Evolutionary conservation across 2,329 filamentous ascomycete genomes (phyloP), one percentile per base, ranked within the genome.

Genomic region (Microcyclospora tardicrescens): DNA sequence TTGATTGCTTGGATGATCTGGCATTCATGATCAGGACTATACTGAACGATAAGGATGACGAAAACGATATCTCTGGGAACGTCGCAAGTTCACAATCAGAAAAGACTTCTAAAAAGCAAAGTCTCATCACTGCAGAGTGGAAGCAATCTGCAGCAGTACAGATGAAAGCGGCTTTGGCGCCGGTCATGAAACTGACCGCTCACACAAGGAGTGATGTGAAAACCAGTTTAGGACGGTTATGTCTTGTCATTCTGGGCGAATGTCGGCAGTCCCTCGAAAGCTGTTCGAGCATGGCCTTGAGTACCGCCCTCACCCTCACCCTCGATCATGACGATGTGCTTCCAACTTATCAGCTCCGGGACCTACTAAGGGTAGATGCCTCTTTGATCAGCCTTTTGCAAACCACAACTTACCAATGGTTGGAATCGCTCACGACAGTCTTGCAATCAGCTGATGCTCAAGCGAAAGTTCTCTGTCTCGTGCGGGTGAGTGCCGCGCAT

Each of bases 371-470:
- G 30, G 73, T 78, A 10, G 77, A 85, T 48, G 61, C 70, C 2
- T 65, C 72, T 35, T 67, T 87, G 2, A 63, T 71, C 3, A 76
- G 81, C 15, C 64, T 73, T 2, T 64, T 89, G 16, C 83, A 84
- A 49, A 72, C 70, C 19, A 80, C 75, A 1, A 68, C 93, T 1
- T 82, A 89, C 57, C 78, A 77, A 37, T 95, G 87, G 86, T 72
- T 87, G 16, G 75, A 76, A 2, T 79, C 84, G 31, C 71, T 98
- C 13, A 80, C 89, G 5, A 74, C 86, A 12, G 62, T 84, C 11
- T 87, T 95, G 77, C 84, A 89, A 56, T 75, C 78, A 8, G 81
- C 78, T 48, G 86, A 96, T 51, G 85, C 94, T 49, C 69, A 69
- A n/a, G 67, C 72, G 19, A 93, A 93, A 57, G 71, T 77, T 44